phyloP scores from a whole-genome alignment of 2,329 filamentous ascomycete genomes.

The Rasamsonia emersonii region DNA sequence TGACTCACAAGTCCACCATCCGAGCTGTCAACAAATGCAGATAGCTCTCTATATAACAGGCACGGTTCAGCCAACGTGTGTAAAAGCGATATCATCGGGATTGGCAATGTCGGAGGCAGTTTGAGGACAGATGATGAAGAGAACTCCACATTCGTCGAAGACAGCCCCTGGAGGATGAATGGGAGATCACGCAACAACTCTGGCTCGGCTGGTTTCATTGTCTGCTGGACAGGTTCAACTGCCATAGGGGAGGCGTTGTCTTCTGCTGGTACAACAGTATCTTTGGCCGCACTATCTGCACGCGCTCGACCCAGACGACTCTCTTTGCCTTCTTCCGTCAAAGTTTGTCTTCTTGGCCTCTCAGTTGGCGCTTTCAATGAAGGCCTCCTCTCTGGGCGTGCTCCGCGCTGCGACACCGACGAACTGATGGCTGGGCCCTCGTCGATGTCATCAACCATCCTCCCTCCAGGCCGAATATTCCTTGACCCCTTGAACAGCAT shows the following conservation, averaged over 20 bases:
- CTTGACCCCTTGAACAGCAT: constrained; percentile 23
- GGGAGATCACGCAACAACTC: constrained; percentile 70
- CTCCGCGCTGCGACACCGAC: constrained; percentile 30
- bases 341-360: constrained; percentile 13
- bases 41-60: constrained; percentile 74
- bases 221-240: constrained; percentile 30
- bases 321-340: constrained; percentile 13
- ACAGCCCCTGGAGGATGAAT: constrained; percentile 86
- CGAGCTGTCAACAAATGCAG: constrained; percentile 70
- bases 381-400: constrained; percentile 17
- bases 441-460: constrained; percentile 19
- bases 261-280: constrained; percentile 14
- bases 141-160: constrained; percentile 77
- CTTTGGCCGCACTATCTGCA: constrained; percentile 13
- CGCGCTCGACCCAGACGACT: constrained; percentile 6
- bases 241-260: constrained; percentile 10
- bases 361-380: constrained; percentile 17
- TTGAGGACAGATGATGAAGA: constrained; percentile 59
- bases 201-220: constrained; percentile 55
- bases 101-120: constrained; percentile 68
- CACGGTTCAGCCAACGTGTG: constrained; percentile 89
- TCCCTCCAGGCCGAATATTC: constrained; percentile 14
- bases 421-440: constrained; percentile 33
- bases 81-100: constrained; percentile 76
- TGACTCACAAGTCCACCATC: constrained; percentile 83